Evolutionary conservation across 768 basidiomycete genomes (phyloP).

Genomic region (Collybiopsis luxurians): DNA sequence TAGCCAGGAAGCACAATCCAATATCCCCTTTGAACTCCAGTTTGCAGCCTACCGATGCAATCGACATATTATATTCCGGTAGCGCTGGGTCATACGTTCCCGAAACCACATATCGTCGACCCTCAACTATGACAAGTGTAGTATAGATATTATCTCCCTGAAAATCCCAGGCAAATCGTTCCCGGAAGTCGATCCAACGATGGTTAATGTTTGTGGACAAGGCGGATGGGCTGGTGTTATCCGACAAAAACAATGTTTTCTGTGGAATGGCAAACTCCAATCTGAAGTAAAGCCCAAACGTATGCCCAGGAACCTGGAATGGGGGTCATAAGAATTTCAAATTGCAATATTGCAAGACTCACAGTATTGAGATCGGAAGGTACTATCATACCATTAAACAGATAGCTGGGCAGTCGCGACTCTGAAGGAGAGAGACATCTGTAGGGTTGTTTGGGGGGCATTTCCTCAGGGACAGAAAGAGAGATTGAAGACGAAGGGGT

Average conservation of each 20-base stretch:
- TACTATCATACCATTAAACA: neutral
- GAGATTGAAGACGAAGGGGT: too few relatives aligned
- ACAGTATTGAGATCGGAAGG: neutral
- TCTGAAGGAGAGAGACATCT: neutral
- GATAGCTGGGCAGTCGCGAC: neutral
- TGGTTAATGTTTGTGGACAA: too few relatives aligned
- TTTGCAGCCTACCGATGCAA: neutral
- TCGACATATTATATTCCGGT: neutral
- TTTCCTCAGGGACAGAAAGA: too few relatives aligned
- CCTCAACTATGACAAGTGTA: neutral
- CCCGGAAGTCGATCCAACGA: neutral
- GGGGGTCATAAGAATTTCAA: neutral
- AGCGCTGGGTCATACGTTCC: neutral
- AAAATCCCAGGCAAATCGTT: neutral
- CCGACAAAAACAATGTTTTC: neutral
- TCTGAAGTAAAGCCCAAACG: neutral
- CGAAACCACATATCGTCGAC: neutral
- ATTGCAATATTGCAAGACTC: neutral
- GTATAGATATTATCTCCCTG: neutral
- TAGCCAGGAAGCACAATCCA: neutral
- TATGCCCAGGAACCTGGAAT: neutral
- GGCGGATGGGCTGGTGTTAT: neutral
- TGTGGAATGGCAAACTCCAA: neutral
- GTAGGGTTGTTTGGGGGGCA: too few relatives aligned
- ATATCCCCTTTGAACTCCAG: neutral